Evolutionary conservation across 495 filamentous ascomycete species (phyloP), one percentile per base, ranked within the genome.

Genomic region (Parathielavia appendiculata): DNA sequence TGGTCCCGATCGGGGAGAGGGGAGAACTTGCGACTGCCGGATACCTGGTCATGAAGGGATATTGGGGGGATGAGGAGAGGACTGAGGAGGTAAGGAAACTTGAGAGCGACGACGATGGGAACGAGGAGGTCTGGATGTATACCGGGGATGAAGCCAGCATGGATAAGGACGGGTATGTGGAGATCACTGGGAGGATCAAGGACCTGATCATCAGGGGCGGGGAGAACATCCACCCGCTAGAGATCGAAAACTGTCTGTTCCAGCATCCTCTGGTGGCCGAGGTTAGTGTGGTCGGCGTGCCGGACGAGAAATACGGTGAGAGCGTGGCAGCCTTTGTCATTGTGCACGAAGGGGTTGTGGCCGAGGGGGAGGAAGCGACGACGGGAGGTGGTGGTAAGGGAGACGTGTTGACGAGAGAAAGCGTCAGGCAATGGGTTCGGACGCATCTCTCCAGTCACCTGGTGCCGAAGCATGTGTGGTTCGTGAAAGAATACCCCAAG

Each of bases 151-250:
- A 98, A 73, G 93, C 90, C n/a, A 75, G 78, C 43, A 92, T 98
- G 82, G 90, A 93, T 58, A 71, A 59, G 16, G 72, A 86, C 7
- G 87, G 87, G 20, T 90, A 85, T 65, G 78, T 90, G 7, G 78
- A 78, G 61, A 83, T 82, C 52, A 81, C 79, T 32, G 78, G 77
- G 14, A 66, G 90, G 14, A 89, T 95, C 63, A 97, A 97, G 73
- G 93, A 98, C 67, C 69, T 97, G 57, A 77, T 98, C 55, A 97
- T 98, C 64, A 81, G 88, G 26, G 93, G 89, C 17, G 92, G 93
- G 2, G 93, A 97, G 70, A 98, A 98, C 65, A 96, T 98, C 63
- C 90, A 96, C 67, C 93, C 93, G 3, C 77, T 97, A 3, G 93
- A 98, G 70, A 80, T 97, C 26, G 93, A 98, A 72, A 92, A 93